Evolutionary conservation across 179 eudicot genomes (phyloP).

Genomic region (Pouteria campechiana): DNA sequence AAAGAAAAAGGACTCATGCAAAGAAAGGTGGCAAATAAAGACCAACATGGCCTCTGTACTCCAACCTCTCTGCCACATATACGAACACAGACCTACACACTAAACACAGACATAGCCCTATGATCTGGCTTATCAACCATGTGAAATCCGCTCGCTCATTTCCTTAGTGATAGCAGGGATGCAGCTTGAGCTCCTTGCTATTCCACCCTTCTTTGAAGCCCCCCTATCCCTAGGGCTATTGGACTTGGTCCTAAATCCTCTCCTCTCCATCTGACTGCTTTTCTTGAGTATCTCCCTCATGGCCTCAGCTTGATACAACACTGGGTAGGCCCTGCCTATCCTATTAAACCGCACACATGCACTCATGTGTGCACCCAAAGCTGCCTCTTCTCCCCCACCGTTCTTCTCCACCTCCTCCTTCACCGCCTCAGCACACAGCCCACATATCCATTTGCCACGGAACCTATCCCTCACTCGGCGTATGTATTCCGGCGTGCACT

Average conservation of each 20-base stretch:
- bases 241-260: conserved; percentile 39
- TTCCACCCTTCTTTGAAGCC: conserved; percentile 31
- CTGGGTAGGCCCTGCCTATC: conserved; percentile 75
- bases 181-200: conserved; percentile 77
- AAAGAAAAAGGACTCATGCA: too few species aligned
- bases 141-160: conserved; percentile 15
- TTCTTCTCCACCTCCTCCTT: conserved; percentile 69
- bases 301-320: conserved; percentile 69
- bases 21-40: too few species aligned
- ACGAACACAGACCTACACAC: too few species aligned
- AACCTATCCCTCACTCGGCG: conserved; percentile 36
- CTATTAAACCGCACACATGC: conserved; percentile 72
- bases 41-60: too few species aligned
- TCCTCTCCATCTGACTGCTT: conserved; percentile 14
- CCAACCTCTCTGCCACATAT: too few species aligned
- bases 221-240: conserved; percentile 42
- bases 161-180: conserved; percentile 56
- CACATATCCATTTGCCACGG: conserved; percentile 71
- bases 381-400: conserved; percentile 54
- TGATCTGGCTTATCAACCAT: conserved; percentile 2
- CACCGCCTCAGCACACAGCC: conserved; percentile 81
- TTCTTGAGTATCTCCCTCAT: conserved; percentile 80
- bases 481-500: conserved; percentile 78
- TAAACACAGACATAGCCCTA: conserved; percentile 5
- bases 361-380: conserved; percentile 54